Evolutionary conservation across 2,329 filamentous ascomycete genomes (phyloP).

Genomic region (Trichoderma cornu-damae): DNA sequence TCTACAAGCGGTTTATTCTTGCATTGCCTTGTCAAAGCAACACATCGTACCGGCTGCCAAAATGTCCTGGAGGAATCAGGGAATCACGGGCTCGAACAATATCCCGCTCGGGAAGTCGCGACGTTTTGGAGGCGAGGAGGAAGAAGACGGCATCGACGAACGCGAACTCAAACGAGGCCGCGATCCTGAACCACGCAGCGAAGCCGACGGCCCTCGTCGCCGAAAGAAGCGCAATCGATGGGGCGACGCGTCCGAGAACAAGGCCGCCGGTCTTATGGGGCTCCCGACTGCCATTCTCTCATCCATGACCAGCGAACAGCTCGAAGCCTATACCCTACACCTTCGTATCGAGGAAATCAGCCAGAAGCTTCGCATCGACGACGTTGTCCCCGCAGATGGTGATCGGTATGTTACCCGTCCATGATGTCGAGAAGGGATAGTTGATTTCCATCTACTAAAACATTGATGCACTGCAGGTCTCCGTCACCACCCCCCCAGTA

Average conservation of each 20-base stretch:
- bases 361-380: slow-evolving; percentile 97
- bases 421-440: background rate
- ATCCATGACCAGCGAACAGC: slow-evolving; percentile 97
- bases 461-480: slow-evolving; percentile 56
- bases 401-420: slow-evolving; percentile 65
- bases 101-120: slow-evolving; percentile 87
- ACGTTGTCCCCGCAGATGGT: slow-evolving; percentile 94
- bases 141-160: slow-evolving; percentile 35
- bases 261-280: slow-evolving; percentile 96
- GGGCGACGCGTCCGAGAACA: slow-evolving; percentile 97
- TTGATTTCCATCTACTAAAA: slow-evolving; percentile 6
- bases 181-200: slow-evolving; percentile 72
- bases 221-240: slow-evolving; percentile 99
- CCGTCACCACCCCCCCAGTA: slow-evolving; percentile 95
- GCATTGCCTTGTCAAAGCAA: background rate
- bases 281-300: slow-evolving; percentile 93
- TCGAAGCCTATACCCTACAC: slow-evolving; percentile 94
- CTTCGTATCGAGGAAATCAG: slow-evolving; percentile 98
- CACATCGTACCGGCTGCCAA: slow-evolving; percentile 23
- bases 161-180: slow-evolving; percentile 76
- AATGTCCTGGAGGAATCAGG: slow-evolving; percentile 67
- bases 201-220: slow-evolving; percentile 71
- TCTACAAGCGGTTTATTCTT: background rate
- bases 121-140: slow-evolving; percentile 62
- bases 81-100: slow-evolving; percentile 97